Evolutionary conservation across 257 asterid genomes (phyloP), one percentile per base, ranked within the genome.

Genomic region (Mitragyna speciosa): DNA sequence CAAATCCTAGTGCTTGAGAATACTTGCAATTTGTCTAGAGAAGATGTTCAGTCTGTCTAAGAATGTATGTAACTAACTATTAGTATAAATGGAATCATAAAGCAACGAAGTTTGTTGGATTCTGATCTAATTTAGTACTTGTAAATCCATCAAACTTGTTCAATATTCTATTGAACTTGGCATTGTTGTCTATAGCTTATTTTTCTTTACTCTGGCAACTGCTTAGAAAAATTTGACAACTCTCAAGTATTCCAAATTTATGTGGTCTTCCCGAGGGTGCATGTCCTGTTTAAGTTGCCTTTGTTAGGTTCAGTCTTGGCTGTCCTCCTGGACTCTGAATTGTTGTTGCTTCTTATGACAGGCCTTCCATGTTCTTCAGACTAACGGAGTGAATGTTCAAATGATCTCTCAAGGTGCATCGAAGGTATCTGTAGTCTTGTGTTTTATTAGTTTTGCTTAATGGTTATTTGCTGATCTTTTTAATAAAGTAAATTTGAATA

Each of bases 401-500:
- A 93, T 93, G 98, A 93, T 93, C 82, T 93, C 97, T 36, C 97
- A 93, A 86, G 98, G 98, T 43, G 97, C 97, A 72, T 92, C 97
- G 2, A 92, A 92, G 84, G 88, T 84, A 79, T 39, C 22, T 47
- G 20, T 33, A 8, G 12, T 15, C 33, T 6, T 7, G 19, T 15
- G 39, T 41, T 73, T 75, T 15, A 0, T 43, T 33, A 1, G 41
- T 58, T 47, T 24, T 26, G 11, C 16, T 47, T 56, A 1, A 1
- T 15, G 16, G 17, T 48, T 31, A 6, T 22, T 11, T 28, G 36
- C 22, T 31, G 15, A 24, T 72, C 20, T 16, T 58, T 31, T n/a
- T 59, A 16, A 9, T 10, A 52, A 36, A 22, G 41, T 4, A 48
- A 68, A 67, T 58, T 54, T 45, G 20, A 56, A 33, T 10, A 11